Evolutionary conservation across 2,329 filamentous ascomycete species (phyloP).

Genomic region (Penicillium sclerotiorum): DNA sequence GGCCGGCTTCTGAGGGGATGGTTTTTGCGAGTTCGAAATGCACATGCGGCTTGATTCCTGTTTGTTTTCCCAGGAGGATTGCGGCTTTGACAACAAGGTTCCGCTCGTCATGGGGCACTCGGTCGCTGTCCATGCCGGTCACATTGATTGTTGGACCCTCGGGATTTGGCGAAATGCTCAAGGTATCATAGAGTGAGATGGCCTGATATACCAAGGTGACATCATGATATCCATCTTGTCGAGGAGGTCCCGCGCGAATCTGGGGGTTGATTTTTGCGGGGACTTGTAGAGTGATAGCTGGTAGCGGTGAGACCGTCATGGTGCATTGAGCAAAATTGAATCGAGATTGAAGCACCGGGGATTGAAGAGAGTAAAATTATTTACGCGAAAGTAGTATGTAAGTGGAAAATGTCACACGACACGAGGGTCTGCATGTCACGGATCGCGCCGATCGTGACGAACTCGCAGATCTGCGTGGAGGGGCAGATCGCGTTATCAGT

Average conservation of each 20-base stretch:
- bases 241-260: constrained; percentile 8
- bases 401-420: constrained; percentile 10
- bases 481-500: constrained; percentile 6
- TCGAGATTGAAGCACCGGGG: neutral
- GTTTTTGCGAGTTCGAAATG: constrained; percentile 11
- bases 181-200: constrained; percentile 8
- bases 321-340: neutral
- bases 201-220: constrained; percentile 12
- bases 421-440: neutral
- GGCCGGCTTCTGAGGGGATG: constrained; percentile 10
- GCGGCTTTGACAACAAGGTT: constrained; percentile 12
- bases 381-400: neutral
- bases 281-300: constrained; percentile 6
- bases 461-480: constrained; percentile 6
- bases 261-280: constrained; percentile 14
- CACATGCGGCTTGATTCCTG: neutral
- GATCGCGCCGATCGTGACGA: constrained; percentile 7
- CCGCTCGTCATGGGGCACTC: constrained; percentile 1
- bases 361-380: neutral
- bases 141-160: constrained; percentile 6
- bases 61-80: neutral
- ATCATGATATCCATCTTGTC: constrained; percentile 14
- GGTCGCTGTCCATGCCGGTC: constrained; percentile 9
- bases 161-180: neutral
- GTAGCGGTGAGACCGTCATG: neutral